Evolutionary conservation across 331 rosid species (phyloP).

Genomic region (Quercus phellos): DNA sequence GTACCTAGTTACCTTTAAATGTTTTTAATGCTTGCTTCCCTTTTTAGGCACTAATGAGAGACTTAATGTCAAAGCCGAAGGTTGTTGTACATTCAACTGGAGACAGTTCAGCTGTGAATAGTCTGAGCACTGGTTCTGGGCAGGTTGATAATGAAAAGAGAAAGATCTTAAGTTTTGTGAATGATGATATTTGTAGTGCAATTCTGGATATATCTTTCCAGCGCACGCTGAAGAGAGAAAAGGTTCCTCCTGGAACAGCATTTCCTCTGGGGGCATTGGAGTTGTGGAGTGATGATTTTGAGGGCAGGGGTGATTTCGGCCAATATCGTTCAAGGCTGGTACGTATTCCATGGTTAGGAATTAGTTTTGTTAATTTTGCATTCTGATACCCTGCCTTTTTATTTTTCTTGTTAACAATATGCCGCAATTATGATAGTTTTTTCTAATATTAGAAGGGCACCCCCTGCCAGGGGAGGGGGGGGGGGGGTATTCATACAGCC

Average conservation of each 20-base stretch:
- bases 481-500: neutral
- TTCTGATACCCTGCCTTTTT: neutral
- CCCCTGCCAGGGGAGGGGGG: no score
- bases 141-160: slow-evolving; percentile 50
- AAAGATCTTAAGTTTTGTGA: slow-evolving; percentile 51
- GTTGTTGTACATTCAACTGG: slow-evolving; percentile 40
- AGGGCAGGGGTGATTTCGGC: slow-evolving; percentile 80
- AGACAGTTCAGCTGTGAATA: slow-evolving; percentile 43
- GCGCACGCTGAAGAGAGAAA: slow-evolving; percentile 81
- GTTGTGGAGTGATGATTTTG: slow-evolving; percentile 91
- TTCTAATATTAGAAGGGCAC: neutral
- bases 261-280: slow-evolving; percentile 64
- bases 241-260: slow-evolving; percentile 53
- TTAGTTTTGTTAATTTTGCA: slow-evolving; percentile 1
- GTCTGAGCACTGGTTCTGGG: slow-evolving; percentile 36
- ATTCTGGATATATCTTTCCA: slow-evolving; percentile 80
- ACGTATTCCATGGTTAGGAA: slow-evolving; percentile 23
- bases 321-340: slow-evolving; percentile 91
- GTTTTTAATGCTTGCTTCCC: slow-evolving; percentile 24
- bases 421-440: neutral
- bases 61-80: slow-evolving; percentile 74
- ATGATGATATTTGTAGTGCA: slow-evolving; percentile 55
- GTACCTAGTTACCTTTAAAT: slow-evolving; percentile 19
- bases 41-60: slow-evolving; percentile 74
- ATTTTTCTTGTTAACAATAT: neutral